phyloP scores from a whole-genome alignment of 768 basidiomycete species.

The Lactifluus rugatus region DNA sequence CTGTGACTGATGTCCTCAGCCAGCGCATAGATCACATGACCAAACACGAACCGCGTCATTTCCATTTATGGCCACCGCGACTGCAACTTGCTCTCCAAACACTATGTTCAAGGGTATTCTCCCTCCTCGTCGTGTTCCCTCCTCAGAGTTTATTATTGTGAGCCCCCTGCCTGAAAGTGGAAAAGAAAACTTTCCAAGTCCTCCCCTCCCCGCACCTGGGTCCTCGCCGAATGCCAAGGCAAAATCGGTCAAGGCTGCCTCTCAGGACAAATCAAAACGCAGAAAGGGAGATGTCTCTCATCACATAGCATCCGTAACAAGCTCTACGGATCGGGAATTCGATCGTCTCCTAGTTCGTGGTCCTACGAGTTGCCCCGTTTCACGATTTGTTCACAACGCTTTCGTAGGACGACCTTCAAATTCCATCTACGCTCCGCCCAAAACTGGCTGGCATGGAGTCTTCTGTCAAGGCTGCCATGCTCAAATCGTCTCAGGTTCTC shows the following conservation, averaged over 20 bases:
- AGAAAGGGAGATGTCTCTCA: constrained; percentile 25
- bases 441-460: constrained; percentile 76
- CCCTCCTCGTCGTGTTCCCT: constrained; percentile 54
- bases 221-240: constrained; percentile 20
- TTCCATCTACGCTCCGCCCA: constrained; percentile 65
- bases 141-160: constrained; percentile 66
- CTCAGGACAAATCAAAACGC: constrained; percentile 34
- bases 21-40: constrained; percentile 10
- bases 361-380: not conserved
- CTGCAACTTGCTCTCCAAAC: not conserved
- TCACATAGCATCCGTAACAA: constrained; percentile 26
- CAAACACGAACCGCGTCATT: constrained; percentile 19
- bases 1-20: not conserved
- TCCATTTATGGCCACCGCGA: not conserved
- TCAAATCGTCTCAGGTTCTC: constrained; percentile 65
- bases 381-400: not conserved
- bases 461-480: constrained; percentile 84
- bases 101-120: constrained; percentile 78
- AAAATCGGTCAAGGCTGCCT: constrained; percentile 31
- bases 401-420: constrained; percentile 77
- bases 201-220: constrained; percentile 21
- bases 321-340: constrained; percentile 58
- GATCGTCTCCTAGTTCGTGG: constrained; percentile 65
- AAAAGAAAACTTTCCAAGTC: constrained; percentile 51
- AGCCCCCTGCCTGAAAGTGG: constrained; percentile 42